A percentile compares a stretch with the other conserved stretches of the same genome.
These are phyloP conservation scores for Gaeumannomyces sp. DNA, from an alignment of 2,329 filamentous ascomycete species.

Conservation along the genomic window DNA sequence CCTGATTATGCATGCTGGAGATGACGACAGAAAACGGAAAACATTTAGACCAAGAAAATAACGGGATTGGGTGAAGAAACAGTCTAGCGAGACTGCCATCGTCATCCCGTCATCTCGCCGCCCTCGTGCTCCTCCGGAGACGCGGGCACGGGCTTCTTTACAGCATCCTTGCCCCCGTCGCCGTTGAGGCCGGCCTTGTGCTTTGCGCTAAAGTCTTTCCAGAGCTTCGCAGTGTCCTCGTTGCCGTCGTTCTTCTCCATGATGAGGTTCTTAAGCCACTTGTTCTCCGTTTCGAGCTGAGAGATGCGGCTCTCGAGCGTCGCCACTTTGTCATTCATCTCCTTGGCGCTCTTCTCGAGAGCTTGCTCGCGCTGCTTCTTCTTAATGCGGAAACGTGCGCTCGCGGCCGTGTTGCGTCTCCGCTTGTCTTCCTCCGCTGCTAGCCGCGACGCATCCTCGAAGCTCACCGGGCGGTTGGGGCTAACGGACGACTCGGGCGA, in stretches of 20 bases:
- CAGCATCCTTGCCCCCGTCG: constrained; percentile 26
- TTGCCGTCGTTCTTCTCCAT: constrained; percentile 72
- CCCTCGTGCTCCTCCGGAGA: constrained; percentile 21
- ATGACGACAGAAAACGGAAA: neutral
- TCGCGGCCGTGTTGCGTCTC: constrained; percentile 80
- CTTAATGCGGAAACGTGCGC: constrained; percentile 85
- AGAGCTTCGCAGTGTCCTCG: constrained; percentile 42
- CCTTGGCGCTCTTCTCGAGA: constrained; percentile 73
- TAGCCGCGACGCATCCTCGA: constrained; percentile 65
- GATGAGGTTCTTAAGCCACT: constrained; percentile 73
- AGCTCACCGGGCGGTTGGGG: constrained; percentile 41
- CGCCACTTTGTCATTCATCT: constrained; percentile 74
- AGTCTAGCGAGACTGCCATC: neutral
- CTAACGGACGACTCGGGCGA: constrained; percentile 32
- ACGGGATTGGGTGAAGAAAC: neutral
- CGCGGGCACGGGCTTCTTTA: constrained; percentile 19
- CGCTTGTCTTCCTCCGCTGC: constrained; percentile 88
- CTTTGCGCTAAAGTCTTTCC: constrained; percentile 40
- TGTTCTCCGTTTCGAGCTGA: constrained; percentile 77
- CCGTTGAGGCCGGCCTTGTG: constrained; percentile 11
- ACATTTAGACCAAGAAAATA: neutral
- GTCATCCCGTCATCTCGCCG: constrained; percentile 19
- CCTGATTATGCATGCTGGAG: neutral
- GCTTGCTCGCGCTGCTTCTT: constrained; percentile 93
- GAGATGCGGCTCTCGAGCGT: constrained; percentile 66